phyloP scores from a whole-genome alignment of 2,329 filamentous ascomycete species.

The Drechslerella coelobrocha region DNA sequence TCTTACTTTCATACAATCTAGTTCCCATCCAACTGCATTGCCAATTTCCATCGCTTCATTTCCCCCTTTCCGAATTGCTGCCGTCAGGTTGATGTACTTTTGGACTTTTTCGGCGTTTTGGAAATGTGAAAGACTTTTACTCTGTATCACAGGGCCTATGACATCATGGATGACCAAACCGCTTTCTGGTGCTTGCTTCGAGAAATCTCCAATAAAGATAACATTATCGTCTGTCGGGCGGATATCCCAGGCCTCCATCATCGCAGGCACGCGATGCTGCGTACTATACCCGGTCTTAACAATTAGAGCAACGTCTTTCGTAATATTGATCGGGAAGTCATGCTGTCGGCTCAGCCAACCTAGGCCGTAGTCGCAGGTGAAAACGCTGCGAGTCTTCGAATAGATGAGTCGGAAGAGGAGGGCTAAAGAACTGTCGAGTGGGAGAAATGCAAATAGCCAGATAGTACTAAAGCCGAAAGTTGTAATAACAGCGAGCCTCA shows the following conservation, averaged over 20 bases:
- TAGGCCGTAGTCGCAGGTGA: background rate
- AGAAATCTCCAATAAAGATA: constrained; percentile 2
- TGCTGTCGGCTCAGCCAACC: background rate
- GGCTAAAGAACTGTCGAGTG: constrained; percentile 1
- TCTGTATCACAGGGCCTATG: constrained; percentile 1
- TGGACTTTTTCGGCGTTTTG: background rate
- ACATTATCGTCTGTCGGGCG: constrained; percentile 5
- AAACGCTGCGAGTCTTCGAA: background rate
- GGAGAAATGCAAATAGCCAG: too few relatives aligned
- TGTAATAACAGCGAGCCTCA: background rate
- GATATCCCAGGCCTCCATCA: constrained; percentile 9
- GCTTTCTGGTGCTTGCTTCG: background rate
- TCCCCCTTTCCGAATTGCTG: background rate
- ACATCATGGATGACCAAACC: constrained; percentile 1
- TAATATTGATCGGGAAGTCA: background rate
- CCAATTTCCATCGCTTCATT: too few relatives aligned
- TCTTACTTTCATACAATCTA: too few relatives aligned
- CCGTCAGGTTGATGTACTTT: constrained; percentile 3
- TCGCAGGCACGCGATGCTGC: constrained; percentile 1
- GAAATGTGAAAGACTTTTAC: background rate
- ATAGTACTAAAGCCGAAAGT: too few relatives aligned
- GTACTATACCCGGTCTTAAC: constrained; percentile 2
- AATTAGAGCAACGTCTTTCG: constrained; percentile 2
- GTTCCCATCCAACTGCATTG: too few relatives aligned
- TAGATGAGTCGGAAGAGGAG: background rate